phyloP scores from a whole-genome alignment of 345 rosid species.

The Gossypium australe region DNA sequence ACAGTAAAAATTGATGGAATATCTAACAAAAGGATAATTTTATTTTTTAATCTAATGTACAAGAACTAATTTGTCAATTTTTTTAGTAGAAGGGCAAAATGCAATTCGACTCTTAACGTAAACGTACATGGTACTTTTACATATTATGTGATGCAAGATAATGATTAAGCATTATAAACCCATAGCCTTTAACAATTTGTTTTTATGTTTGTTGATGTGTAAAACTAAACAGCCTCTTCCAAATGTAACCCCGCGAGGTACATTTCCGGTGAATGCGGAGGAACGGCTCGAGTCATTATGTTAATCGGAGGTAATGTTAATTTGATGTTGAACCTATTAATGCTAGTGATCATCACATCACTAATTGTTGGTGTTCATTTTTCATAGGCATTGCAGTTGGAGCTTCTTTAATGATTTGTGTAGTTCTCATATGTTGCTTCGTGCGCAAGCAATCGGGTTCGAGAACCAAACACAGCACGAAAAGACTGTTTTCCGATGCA shows the following conservation, averaged over 20 bases:
- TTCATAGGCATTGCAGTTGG: constrained; percentile 41
- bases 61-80: accelerated
- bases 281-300: constrained; percentile 25
- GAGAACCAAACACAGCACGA: constrained; percentile 19
- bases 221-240: constrained; percentile 22
- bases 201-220: background rate
- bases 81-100: accelerated
- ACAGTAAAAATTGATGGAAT: accelerated
- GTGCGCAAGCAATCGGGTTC: constrained; percentile 23
- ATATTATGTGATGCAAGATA: too few species aligned
- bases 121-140: too few species aligned
- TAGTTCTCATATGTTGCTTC: constrained; percentile 29
- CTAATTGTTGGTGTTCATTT: background rate
- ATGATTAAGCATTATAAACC: too few species aligned
- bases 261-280: constrained; percentile 51
- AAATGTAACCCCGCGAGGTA: constrained; percentile 36
- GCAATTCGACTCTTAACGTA: too few species aligned
- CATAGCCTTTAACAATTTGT: background rate
- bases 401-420: constrained; percentile 30
- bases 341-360: background rate
- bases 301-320: constrained; percentile 44
- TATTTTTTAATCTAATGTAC: too few species aligned
- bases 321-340: background rate
- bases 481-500: constrained; percentile 31
- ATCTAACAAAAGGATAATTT: too few species aligned